Conservation (phyloP, 176 grass and related monocot genomes). For the Carex scoparia region DNA sequence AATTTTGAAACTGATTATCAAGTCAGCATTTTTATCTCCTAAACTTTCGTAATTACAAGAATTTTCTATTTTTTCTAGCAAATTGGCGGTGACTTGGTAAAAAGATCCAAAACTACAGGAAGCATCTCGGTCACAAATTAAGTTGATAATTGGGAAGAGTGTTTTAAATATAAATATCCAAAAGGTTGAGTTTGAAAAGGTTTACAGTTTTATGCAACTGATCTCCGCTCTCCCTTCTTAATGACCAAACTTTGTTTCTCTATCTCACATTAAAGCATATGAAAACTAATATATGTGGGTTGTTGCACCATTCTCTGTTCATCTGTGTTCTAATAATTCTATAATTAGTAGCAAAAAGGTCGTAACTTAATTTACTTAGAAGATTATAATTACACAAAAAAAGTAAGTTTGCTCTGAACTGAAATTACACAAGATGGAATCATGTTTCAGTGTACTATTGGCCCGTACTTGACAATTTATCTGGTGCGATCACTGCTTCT, state of each 20-base stretch:
- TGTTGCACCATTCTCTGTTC: background rate
- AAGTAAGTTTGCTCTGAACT: background rate
- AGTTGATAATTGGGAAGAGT: background rate
- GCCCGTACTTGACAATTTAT: background rate
- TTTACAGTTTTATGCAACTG: background rate
- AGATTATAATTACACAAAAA: background rate
- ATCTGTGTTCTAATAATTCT: background rate
- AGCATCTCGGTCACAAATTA: background rate
- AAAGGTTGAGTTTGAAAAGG: background rate
- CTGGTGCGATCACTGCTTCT: background rate
- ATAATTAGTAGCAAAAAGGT: background rate
- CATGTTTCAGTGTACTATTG: background rate
- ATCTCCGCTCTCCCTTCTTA: background rate
- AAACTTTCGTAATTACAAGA: background rate
- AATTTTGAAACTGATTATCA: background rate
- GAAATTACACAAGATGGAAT: background rate
- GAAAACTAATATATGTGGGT: background rate
- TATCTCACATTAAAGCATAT: background rate
- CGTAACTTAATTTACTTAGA: background rate
- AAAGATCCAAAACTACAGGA: background rate
- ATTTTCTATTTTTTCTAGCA: background rate
- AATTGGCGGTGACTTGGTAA: background rate
- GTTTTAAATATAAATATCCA: background rate
- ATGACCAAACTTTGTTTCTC: background rate
- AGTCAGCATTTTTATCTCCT: background rate